Percentiles rank a stretch among this genome's conserved stretches.
These are phyloP conservation scores for Luzula sylvatica DNA, from an alignment of 176 grass and related monocot species.

Conservation along the genomic window DNA sequence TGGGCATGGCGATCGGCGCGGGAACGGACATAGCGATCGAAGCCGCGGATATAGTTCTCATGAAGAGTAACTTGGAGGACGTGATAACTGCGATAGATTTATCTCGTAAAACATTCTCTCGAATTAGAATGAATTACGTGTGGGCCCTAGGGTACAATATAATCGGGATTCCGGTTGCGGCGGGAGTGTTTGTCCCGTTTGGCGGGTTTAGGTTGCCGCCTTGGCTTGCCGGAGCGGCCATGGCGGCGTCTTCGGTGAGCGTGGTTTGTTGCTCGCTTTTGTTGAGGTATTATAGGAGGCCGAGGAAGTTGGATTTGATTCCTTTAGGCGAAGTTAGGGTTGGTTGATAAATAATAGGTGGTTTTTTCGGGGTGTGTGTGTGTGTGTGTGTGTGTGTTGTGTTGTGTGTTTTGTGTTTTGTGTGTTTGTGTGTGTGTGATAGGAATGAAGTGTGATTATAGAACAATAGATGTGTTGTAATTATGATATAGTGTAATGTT, in stretches of 20 bases:
- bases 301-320: conserved; percentile 27
- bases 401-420: too few species aligned
- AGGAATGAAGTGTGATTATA: too few species aligned
- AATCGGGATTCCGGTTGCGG: conserved; percentile 63
- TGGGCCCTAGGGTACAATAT: conserved; percentile 97
- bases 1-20: conserved; percentile 73
- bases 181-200: conserved; percentile 61
- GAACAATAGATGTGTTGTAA: too few species aligned
- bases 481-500: too few species aligned
- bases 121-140: conserved; percentile 84
- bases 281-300: conserved; percentile 74
- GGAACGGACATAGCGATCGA: conserved; percentile 92
- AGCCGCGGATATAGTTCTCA: conserved; percentile 85
- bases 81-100: conserved; percentile 87
- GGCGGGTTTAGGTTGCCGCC: conserved; percentile 71
- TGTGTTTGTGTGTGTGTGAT: too few species aligned
- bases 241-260: conserved; percentile 82
- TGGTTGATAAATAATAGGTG: too few species aligned
- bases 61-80: conserved; percentile 95
- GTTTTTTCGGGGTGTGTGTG: too few species aligned
- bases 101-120: conserved; percentile 74
- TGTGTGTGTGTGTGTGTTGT: too few species aligned
- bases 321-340: conserved; percentile 21
- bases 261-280: conserved; percentile 88
- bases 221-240: conserved; percentile 82